Conservation (phyloP, 2,329 filamentous ascomycete genomes). For the Chrysosphaeria jannelii region DNA sequence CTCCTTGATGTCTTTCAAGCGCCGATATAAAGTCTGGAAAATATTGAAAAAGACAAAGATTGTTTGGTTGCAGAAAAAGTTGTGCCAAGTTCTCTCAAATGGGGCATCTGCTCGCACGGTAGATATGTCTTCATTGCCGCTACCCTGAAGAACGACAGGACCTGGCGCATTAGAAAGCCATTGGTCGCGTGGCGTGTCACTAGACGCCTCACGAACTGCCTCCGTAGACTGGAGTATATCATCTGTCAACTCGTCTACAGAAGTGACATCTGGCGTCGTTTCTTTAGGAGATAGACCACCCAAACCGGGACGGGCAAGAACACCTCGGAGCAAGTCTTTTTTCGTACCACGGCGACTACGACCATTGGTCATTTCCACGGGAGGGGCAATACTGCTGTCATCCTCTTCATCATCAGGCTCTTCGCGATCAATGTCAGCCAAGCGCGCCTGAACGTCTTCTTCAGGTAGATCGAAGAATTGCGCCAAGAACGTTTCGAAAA, state of each 20-base stretch:
- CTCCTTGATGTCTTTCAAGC: conserved; percentile 58
- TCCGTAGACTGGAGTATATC: conserved; percentile 48
- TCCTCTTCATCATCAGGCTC: conserved; percentile 54
- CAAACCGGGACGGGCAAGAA: conserved; percentile 46
- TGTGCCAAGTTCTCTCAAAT: conserved; percentile 54
- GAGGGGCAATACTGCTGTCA: conserved; percentile 32
- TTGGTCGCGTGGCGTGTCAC: conserved; percentile 12
- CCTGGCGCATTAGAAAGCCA: conserved; percentile 32
- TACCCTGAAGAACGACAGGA: conserved; percentile 23
- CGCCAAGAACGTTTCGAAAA: conserved; percentile 47
- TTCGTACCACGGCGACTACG: conserved; percentile 39
- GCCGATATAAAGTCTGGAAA: conserved; percentile 69
- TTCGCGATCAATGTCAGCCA: conserved; percentile 37
- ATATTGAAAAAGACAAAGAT: conserved; percentile 89
- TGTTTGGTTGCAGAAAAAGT: conserved; percentile 71
- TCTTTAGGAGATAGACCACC: conserved; percentile 28
- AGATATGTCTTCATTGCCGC: conserved; percentile 24
- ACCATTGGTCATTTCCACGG: conserved; percentile 39
- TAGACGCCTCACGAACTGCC: conserved; percentile 13
- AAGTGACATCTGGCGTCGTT: conserved; percentile 60
- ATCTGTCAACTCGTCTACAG: conserved; percentile 42
- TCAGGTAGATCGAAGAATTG: conserved; percentile 48
- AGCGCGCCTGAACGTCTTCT: conserved; percentile 33
- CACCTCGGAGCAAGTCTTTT: conserved; percentile 59
- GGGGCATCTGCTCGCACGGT: conserved; percentile 27